These are phyloP conservation scores for Tetrapisispora fleetii DNA, from an alignment of 805 yeast species.

Conservation along the genomic window DNA sequence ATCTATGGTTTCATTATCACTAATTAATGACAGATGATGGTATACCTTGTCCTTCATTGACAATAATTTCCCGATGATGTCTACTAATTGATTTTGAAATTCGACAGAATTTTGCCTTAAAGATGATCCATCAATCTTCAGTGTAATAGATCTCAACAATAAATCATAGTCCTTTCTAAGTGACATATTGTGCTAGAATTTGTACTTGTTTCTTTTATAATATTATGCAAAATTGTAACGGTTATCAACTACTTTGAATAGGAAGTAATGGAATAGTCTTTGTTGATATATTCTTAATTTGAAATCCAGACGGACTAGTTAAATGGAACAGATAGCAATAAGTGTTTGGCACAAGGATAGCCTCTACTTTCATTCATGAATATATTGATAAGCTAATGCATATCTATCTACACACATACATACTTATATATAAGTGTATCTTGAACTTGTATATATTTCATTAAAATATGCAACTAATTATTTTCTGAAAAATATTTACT, in stretches of 20 bases:
- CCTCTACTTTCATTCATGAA: no score
- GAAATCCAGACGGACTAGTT: no score
- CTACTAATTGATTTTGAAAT: constrained; percentile 33
- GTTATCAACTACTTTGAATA: no score
- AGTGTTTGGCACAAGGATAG: no score
- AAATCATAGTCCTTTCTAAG: constrained; percentile 13
- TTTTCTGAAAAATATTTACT: background rate
- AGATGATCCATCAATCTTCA: constrained; percentile 14
- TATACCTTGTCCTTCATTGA: constrained; percentile 35
- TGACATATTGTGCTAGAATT: constrained; percentile 8
- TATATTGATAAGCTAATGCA: background rate
- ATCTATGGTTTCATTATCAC: constrained; percentile 58
- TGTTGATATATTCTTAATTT: no score
- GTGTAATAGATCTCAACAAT: constrained; percentile 12
- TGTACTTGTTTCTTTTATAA: background rate
- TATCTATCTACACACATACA: background rate
- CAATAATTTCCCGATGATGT: constrained; percentile 34
- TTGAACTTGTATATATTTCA: no score
- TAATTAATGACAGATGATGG: constrained; percentile 48
- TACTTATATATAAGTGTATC: no score
- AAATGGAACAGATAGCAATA: no score
- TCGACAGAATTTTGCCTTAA: constrained; percentile 35
- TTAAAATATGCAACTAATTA: background rate
- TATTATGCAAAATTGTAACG: no score
- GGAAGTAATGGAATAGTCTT: no score